Conservation (phyloP, 495 filamentous ascomycete genomes). For the Aspergillus homomorphus region DNA sequence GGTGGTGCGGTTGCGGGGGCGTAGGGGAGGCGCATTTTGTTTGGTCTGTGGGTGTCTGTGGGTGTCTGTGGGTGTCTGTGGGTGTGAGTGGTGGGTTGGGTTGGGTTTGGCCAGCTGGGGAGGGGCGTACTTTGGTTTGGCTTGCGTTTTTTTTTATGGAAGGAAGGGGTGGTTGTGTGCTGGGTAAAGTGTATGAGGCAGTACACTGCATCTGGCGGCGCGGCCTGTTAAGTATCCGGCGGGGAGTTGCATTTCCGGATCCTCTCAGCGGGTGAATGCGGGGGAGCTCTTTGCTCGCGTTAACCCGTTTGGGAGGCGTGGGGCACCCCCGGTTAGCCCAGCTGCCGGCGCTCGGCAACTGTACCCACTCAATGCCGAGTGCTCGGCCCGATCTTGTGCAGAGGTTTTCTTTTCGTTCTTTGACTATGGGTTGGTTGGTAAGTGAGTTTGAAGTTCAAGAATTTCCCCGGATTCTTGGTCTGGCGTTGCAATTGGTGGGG, state of each 20-base stretch:
- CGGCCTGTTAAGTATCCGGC: not conserved
- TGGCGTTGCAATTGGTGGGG: no score
- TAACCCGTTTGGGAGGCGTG: not conserved
- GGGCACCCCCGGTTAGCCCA: not conserved
- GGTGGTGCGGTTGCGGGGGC: slow-evolving; percentile 44
- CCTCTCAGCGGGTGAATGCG: not conserved
- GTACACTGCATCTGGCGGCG: no score
- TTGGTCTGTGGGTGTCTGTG: not conserved
- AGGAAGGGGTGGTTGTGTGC: no score
- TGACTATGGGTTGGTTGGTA: no score
- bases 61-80: not conserved
- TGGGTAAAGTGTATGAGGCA: not conserved
- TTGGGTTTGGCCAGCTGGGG: no score
- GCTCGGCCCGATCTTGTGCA: not conserved
- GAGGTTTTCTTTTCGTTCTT: not conserved
- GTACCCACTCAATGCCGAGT: not conserved
- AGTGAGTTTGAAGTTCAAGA: no score
- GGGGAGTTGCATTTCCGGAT: not conserved
- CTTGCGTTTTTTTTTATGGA: not conserved
- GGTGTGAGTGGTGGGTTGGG: no score
- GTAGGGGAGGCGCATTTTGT: slow-evolving; percentile 67
- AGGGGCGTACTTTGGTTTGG: not conserved
- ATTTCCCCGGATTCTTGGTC: no score
- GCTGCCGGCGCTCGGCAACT: not conserved
- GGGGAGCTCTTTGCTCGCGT: no score